Evolutionary conservation across 192 early-diverging fungal species (phyloP), one percentile per base, ranked within the genome.

Genomic region (Podila minutissima): DNA sequence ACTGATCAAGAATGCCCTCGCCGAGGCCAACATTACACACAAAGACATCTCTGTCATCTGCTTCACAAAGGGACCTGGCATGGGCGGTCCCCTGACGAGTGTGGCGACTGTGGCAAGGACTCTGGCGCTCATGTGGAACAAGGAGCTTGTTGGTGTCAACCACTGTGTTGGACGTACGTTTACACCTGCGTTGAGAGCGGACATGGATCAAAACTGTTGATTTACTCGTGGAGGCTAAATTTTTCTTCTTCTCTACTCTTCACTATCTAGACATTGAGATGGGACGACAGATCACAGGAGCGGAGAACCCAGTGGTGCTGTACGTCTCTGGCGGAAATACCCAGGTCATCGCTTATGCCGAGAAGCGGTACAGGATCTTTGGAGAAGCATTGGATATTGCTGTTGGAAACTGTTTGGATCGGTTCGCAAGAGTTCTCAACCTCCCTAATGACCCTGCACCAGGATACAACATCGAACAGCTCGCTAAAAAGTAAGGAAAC

Each of bases 291-390:
- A 96, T 99, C 55, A 99, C 98, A 22, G 94, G 93, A 22, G 98
- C 98, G 0, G 62, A 92, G 15, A 95, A 99, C 72, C 98, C 98
- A 1, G 93, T 99, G 3, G 96, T 99, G 20, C 87, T 99, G 0
- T 99, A 99, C 77, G 98, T 99, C 20, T 95, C 93, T 72, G 98
- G 98, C 24, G 98, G 98, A 31, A 99, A 99, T 82, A 99, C 98
- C 0, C 98, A 99, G 83, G 97, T 99, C 9, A 98, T 99, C 86
- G 97, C 98, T 1, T 99, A 98, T 77, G 92, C 97, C 31, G 92
- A 97, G 66, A 88, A 94, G 49, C 86, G 95, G 74, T 96, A 99
- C 81, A 90, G 97, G 37, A 99, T 99, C 35, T 99, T 99, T 87
- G 98, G 98, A 20, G 98, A 99, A 78, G 96, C 98, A 0, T 86